Evolutionary conservation across 306 rosid genomes (phyloP).

Genomic region (Quillaja saponaria): DNA sequence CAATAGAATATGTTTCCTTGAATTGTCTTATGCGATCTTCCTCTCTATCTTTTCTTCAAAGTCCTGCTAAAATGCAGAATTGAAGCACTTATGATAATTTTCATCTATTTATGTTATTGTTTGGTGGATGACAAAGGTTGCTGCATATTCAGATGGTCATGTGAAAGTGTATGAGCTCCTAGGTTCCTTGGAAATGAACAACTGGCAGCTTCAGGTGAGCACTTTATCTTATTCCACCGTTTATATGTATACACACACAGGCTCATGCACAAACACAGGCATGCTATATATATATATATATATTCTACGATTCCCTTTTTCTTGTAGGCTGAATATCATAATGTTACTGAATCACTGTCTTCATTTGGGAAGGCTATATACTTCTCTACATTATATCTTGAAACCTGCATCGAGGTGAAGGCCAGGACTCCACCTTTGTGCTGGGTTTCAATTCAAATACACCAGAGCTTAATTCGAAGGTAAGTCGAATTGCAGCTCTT

Average conservation of each 20-base stretch:
- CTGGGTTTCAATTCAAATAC: slow-evolving; percentile 76
- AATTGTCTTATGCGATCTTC: background rate
- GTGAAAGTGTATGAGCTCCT: slow-evolving; percentile 70
- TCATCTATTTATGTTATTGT: background rate
- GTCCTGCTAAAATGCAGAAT: background rate
- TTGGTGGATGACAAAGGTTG: slow-evolving; percentile 50
- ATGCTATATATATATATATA: too few relatives aligned
- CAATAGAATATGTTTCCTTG: background rate
- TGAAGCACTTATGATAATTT: slow-evolving; percentile 8
- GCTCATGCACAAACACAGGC: too few relatives aligned
- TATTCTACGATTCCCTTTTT: slow-evolving; percentile 5
- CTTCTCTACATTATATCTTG: slow-evolving; percentile 76
- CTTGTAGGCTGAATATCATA: slow-evolving; percentile 89
- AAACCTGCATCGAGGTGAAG: slow-evolving; percentile 66
- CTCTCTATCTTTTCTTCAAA: slow-evolving; percentile 2
- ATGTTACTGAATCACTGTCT: slow-evolving; percentile 77
- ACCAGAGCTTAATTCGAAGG: slow-evolving; percentile 86
- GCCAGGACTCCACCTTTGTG: slow-evolving; percentile 70
- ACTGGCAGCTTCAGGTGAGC: slow-evolving; percentile 92
- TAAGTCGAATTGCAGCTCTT: slow-evolving; percentile 23
- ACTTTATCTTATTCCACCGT: too few relatives aligned
- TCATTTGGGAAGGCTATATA: slow-evolving; percentile 66
- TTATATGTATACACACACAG: too few relatives aligned
- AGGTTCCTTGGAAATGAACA: slow-evolving; percentile 77
- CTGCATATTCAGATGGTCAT: slow-evolving; percentile 75